Evolutionary conservation across 2,329 filamentous ascomycete species (phyloP).

Genomic region (Fusarium sp.): DNA sequence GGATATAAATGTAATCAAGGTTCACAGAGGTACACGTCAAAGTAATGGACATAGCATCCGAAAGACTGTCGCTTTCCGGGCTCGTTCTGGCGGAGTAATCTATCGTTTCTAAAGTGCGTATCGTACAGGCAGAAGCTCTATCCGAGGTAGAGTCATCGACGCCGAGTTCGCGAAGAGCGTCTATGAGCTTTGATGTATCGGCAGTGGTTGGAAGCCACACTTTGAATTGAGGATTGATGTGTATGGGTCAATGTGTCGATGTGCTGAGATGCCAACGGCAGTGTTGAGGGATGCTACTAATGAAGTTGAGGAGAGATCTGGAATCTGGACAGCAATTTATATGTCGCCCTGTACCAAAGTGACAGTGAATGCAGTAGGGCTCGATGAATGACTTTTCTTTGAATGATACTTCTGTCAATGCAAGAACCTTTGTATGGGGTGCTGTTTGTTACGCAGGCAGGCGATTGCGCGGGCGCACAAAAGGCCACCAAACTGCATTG

Average conservation of each 20-base stretch:
- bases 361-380: not conserved
- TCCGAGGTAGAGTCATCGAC: not conserved
- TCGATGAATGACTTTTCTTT: not conserved
- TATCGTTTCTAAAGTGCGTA: not conserved
- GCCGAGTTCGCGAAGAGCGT: not conserved
- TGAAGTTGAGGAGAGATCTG: not conserved
- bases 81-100: not conserved
- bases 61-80: too few species aligned
- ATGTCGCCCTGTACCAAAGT: not conserved
- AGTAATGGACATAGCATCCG: rapidly evolving
- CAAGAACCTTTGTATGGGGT: not conserved
- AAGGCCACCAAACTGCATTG: not conserved
- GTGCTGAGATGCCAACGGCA: not conserved
- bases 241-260: too few species aligned
- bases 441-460: not conserved
- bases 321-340: not conserved
- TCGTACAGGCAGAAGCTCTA: not conserved
- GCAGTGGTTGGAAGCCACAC: not conserved
- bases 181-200: not conserved
- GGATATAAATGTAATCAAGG: rapidly evolving
- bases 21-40: not conserved
- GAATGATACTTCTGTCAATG: rapidly evolving
- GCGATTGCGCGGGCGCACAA: not conserved
- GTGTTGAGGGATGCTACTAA: not conserved
- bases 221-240: not conserved